Percentiles rank a stretch among this genome's conserved stretches.
Evolutionary conservation across 495 filamentous ascomycete genomes (phyloP).

Genomic region (Delitschia confertaspora): DNA sequence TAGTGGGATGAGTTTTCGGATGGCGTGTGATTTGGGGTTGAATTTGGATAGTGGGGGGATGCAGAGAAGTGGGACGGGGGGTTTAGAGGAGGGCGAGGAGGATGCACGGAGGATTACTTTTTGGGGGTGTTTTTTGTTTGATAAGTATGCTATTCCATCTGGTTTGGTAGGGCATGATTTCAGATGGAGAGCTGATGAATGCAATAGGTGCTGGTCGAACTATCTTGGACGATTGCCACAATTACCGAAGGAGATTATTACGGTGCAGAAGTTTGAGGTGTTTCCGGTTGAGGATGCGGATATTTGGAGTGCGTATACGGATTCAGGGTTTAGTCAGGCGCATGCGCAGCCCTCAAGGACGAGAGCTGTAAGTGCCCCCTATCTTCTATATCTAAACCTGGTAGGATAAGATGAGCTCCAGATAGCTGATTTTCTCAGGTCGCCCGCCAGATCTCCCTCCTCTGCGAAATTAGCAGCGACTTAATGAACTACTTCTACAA

Average conservation of each 20-base stretch:
- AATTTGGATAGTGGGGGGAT: slow-evolving; percentile 73
- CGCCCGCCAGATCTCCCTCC: slow-evolving; percentile 66
- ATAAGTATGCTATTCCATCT: slow-evolving; percentile 54
- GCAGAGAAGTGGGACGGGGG: slow-evolving; percentile 44
- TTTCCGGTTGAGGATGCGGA: slow-evolving; percentile 83
- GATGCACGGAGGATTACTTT: slow-evolving; percentile 89
- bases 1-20: slow-evolving; percentile 96
- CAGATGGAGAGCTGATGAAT: slow-evolving; percentile 2
- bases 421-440: slow-evolving; percentile 8
- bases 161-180: not conserved
- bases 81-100: slow-evolving; percentile 70
- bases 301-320: slow-evolving; percentile 81
- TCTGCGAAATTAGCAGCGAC: slow-evolving; percentile 92
- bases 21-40: slow-evolving; percentile 89
- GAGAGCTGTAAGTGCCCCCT: slow-evolving; percentile 49
- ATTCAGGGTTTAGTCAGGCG: slow-evolving; percentile 60
- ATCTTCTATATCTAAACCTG: not conserved
- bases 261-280: slow-evolving; percentile 80
- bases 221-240: slow-evolving; percentile 92
- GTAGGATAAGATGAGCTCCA: not conserved
- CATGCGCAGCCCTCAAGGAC: slow-evolving; percentile 74
- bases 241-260: slow-evolving; percentile 64
- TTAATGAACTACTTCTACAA: slow-evolving; percentile 87
- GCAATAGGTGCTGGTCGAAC: slow-evolving; percentile 80
- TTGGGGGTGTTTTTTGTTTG: slow-evolving; percentile 97